Conservation (phyloP, 495 filamentous ascomycete genomes). For the Parachaetomium inaequale region DNA sequence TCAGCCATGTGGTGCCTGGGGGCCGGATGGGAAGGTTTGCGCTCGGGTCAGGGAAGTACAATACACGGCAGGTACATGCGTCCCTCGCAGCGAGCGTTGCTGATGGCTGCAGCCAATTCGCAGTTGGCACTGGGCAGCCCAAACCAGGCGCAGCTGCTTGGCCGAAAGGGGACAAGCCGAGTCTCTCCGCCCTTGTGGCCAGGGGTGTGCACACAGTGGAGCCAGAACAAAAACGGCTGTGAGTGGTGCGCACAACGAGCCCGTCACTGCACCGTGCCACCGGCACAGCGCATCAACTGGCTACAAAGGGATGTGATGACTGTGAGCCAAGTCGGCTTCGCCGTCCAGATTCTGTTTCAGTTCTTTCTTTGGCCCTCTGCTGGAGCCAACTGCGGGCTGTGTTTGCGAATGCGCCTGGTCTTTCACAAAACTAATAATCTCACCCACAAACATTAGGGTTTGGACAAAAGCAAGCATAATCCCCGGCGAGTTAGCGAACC, state of each 20-base stretch:
- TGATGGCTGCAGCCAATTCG: background rate
- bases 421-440: background rate
- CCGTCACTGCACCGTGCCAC: constrained; percentile 7
- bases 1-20: constrained; percentile 9
- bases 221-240: background rate
- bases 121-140: constrained; percentile 9
- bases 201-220: background rate
- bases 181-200: constrained; percentile 1
- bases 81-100: constrained; percentile 2
- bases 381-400: background rate
- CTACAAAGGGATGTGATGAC: background rate
- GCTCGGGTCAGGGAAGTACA: constrained; percentile 11
- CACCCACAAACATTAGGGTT: constrained; percentile 15
- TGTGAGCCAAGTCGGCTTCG: background rate
- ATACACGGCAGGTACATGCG: constrained; percentile 1
- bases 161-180: background rate
- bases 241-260: constrained; percentile 1
- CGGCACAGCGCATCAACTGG: background rate
- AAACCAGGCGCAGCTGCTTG: background rate
- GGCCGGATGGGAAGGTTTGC: constrained; percentile 12
- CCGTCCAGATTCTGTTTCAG: constrained; percentile 2
- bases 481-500: background rate
- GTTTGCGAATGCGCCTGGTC: background rate
- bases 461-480: background rate
- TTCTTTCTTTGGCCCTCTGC: background rate